Percentiles rank a stretch among this genome's conserved stretches.
Evolutionary conservation across 371 early-diverging fungal genomes (phyloP).

Genomic region (Gilbertella persicaria): DNA sequence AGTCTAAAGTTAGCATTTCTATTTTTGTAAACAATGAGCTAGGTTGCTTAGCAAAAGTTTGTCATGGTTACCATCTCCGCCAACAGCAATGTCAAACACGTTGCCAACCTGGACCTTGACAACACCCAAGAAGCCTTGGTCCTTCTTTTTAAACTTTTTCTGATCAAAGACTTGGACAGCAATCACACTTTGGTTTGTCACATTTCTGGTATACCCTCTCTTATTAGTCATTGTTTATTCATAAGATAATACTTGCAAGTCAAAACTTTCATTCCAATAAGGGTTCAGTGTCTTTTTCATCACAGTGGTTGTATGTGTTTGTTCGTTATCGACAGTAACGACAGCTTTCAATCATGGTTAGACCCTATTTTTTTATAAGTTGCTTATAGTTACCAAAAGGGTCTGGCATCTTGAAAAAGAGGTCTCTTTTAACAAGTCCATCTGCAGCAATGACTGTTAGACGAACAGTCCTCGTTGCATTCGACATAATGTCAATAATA

Average conservation of each 20-base stretch:
- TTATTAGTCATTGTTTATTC: neutral
- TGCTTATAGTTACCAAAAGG: constrained; percentile 79
- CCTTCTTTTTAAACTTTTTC: constrained; percentile 91
- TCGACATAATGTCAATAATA: constrained; percentile 1
- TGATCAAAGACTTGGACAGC: constrained; percentile 97
- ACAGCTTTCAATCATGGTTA: too few species aligned
- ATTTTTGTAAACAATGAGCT: constrained; percentile 3
- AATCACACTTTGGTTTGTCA: constrained; percentile 76
- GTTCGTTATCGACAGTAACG: constrained; percentile 87
- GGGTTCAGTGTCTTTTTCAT: constrained; percentile 79
- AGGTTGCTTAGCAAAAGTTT: neutral
- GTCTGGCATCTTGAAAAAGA: constrained; percentile 65
- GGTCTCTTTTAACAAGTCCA: constrained; percentile 87
- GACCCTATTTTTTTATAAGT: too few species aligned
- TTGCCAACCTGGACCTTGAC: constrained; percentile 82
- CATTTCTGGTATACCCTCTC: constrained; percentile 55
- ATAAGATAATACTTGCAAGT: constrained; percentile 50
- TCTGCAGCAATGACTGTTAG: constrained; percentile 87
- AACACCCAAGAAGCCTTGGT: constrained; percentile 95
- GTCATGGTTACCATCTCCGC: constrained; percentile 64
- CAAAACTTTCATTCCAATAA: constrained; percentile 81
- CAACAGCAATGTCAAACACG: constrained; percentile 75
- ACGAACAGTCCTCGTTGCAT: constrained; percentile 39
- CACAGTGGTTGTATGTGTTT: constrained; percentile 79
- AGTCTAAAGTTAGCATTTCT: constrained; percentile 87